Base-by-base conservation (phyloP, 495 filamentous ascomycete species). In the Podospora conica region DNA sequence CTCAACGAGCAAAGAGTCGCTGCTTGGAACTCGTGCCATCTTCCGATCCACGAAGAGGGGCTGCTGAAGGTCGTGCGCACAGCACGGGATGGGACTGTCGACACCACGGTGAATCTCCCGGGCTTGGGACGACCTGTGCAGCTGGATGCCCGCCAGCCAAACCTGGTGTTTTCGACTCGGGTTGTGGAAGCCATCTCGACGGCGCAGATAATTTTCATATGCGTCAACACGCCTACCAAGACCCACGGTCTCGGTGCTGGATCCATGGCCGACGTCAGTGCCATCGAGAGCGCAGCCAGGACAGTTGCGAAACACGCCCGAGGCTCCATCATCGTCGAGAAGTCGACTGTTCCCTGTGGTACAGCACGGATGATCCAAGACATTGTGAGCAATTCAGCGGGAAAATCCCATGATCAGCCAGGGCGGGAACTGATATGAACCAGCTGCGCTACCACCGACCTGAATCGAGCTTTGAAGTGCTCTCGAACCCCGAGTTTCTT, bases 401-500 rank as follows among this genome's bases (percentile, higher is more conserved):
- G 3, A 21, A 22, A 9, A 9, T 3, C 11, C 3, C 20, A 15
- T 24, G 25, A n/a, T 64, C 24, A 28, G 21, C 24, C 9, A 25
- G 15, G 29, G 11, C 12, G 33, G 9, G 22, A 18, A 55, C 58
- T 69, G 40, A 68, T 56, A 33, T 33, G 27, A 29, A 23, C 33
- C 53, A 83, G 81, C 68, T 84, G 48, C 73, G 73, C 20, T 70
- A 77, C 54, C 68, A 83, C 63, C 84, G 83, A 3, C 88, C 89
- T 0, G 83, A 83, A 3, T 78, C 87, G 18, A 78, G 74, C 5
- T 92, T 94, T 66, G 88, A 94, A 66, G 83, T 96, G 25, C 82
- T 96, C 4, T 92, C 90, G 11, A 96, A 93, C 72, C 91, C 91
- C 3, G 91, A 96, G 69, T 94, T 93, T 67, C 79, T 94, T 0